Conservation (phyloP, 257 asterid genomes). For the Solanum phureja region DNA sequence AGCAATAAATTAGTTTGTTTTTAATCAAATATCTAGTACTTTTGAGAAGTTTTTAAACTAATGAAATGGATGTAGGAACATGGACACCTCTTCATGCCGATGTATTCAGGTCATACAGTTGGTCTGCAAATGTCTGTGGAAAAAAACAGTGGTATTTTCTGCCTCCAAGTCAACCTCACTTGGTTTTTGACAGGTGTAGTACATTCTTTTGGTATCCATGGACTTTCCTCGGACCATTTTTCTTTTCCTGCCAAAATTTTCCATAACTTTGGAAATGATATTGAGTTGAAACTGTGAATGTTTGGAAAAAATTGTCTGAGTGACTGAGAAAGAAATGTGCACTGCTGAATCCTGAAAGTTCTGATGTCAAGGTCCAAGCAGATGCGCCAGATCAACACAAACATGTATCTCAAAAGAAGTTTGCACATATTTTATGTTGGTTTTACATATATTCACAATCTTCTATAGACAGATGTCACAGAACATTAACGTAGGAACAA, state of each 20-base stretch:
- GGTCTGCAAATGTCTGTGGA: constrained; percentile 98
- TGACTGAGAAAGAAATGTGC: background rate
- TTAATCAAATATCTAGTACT: background rate
- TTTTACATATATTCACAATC: background rate
- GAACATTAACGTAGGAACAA: background rate
- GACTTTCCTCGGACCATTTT: background rate
- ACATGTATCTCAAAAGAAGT: background rate
- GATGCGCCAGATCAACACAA: background rate
- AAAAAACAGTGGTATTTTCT: constrained; percentile 86
- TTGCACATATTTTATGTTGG: background rate
- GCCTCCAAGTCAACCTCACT: constrained; percentile 66
- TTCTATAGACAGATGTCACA: background rate
- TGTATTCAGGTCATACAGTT: constrained; percentile 94
- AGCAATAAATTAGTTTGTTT: background rate
- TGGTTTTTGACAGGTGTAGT: constrained; percentile 65
- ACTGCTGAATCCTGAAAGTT: background rate
- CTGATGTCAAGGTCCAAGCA: background rate
- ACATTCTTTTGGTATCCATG: background rate
- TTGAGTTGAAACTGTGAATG: background rate
- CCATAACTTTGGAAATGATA: background rate
- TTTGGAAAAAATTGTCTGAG: background rate
- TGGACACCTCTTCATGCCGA: constrained; percentile 99
- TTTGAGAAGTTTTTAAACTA: background rate
- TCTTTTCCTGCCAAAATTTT: background rate
- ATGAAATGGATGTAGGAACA: constrained; percentile 41